phyloP scores from a whole-genome alignment of 345 rosid genomes.

The Boechera divaricarpa region DNA sequence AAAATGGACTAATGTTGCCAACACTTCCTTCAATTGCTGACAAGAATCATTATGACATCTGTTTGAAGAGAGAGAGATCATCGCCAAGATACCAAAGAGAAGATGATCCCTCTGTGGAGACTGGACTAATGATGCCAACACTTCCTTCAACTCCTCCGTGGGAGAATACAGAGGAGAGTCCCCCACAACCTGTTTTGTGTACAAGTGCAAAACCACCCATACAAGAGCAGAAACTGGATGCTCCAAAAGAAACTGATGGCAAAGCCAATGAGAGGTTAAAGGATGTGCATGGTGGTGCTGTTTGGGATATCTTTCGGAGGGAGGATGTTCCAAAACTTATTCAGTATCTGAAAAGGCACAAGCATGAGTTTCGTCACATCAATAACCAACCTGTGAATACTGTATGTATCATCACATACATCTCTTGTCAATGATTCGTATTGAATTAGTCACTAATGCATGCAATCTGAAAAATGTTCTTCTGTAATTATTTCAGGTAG shows the following conservation, averaged over 20 bases:
- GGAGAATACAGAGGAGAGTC: too few species aligned
- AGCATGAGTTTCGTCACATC: constrained; percentile 70
- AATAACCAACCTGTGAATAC: constrained; percentile 33
- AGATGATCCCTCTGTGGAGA: too few species aligned
- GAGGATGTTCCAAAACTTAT: constrained; percentile 77
- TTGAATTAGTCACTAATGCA: constrained; percentile 8
- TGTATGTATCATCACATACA: constrained; percentile 28
- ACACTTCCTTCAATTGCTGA: too few species aligned
- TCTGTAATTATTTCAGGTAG: constrained; percentile 54
- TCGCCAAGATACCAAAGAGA: too few species aligned
- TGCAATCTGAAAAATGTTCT: constrained; percentile 21
- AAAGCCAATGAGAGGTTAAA: constrained; percentile 15
- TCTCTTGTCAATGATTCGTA: constrained; percentile 28
- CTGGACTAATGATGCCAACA: too few species aligned
- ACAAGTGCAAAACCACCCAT: constrained; percentile 7
- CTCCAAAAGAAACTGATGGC: constrained; percentile 13
- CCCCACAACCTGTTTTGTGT: too few species aligned
- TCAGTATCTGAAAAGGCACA: constrained; percentile 66
- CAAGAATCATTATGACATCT: too few species aligned
- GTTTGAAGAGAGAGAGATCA: too few species aligned
- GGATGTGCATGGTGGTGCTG: constrained; percentile 57
- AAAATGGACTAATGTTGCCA: too few species aligned
- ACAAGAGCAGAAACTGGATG: constrained; percentile 29
- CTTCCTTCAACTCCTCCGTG: too few species aligned
- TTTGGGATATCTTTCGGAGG: constrained; percentile 81